Evolutionary conservation across 2,329 filamentous ascomycete genomes (phyloP), one percentile per base, ranked within the genome.

Genomic region (Fusarium sp.): DNA sequence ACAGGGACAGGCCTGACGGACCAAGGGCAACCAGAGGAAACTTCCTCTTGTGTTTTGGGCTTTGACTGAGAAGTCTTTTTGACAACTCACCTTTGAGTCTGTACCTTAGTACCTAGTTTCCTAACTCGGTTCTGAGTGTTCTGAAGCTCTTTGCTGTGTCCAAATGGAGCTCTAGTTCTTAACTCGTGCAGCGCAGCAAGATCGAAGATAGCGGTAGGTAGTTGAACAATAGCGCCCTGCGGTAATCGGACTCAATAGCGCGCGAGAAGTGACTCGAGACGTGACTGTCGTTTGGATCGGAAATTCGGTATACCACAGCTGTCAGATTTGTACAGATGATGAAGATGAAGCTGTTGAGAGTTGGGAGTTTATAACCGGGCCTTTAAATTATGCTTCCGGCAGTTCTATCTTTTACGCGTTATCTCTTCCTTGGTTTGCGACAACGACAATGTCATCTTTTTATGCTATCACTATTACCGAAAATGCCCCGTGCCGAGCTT

Each of bases 1-100:
- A 67, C 59, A 60, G 58, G 70, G 67, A 71, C 56, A 71, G 60
- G 71, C 70, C 57, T 58, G 62, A 67, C 68, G 68, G 71, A 71
- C 68, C 70, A 73, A 73, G 59, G 71, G 71, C 68, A 70, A 57
- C 24, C 44, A 30, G 35, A 54, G 47, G 39, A 53, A 65, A 52
- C 37, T 47, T 59, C 51, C 48, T 64, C 51, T 55, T 54, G 51
- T 37, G 61, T 68, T 65, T 63, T 54, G 56, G 20, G 20, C 28
- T 30, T 30, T 30, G 28, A 45, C 56, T 40, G 40, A 53, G 30
- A 19, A 26, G 26, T 26, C 26, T 37, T 43, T 35, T 52, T 35
- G 49, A 45, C 47, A 28, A 56, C 65, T 68, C 37, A 68, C 65
- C 43, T 50, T 45, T 30, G 46, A 40, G 41, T 28, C 24, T 50